Percentiles rank a stretch among this genome's conserved stretches.
Conservation (phyloP, 2,329 filamentous ascomycete genomes). For the Botrytis cinerea region DNA sequence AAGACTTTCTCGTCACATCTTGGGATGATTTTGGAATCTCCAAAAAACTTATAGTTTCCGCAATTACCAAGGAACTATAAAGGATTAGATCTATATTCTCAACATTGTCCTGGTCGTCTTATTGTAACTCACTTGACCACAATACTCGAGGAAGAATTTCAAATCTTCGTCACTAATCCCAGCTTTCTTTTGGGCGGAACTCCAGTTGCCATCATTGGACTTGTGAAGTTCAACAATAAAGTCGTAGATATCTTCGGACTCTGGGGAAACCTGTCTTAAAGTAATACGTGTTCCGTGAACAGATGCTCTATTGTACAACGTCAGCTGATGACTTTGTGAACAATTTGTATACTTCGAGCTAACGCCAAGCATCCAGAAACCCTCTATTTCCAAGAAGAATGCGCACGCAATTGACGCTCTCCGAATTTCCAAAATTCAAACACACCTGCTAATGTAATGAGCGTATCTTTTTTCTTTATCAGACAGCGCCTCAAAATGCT, state of each 20-base stretch:
- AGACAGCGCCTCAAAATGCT: slow-evolving; percentile 80
- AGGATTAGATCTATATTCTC: neutral
- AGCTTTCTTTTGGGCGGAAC: slow-evolving; percentile 63
- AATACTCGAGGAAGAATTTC: slow-evolving; percentile 73
- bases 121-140: slow-evolving; percentile 46
- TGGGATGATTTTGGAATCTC: slow-evolving; percentile 81
- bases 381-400: neutral
- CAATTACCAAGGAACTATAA: slow-evolving; percentile 72
- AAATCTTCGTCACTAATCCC: slow-evolving; percentile 65
- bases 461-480: slow-evolving; percentile 86
- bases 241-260: slow-evolving; percentile 79
- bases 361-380: neutral
- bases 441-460: slow-evolving; percentile 81
- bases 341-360: neutral
- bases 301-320: slow-evolving; percentile 58
- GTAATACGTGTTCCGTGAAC: slow-evolving; percentile 77
- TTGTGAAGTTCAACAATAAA: slow-evolving; percentile 74
- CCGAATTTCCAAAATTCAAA: neutral
- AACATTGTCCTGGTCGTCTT: neutral
- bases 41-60: slow-evolving; percentile 84
- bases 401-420: neutral
- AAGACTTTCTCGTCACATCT: slow-evolving; percentile 65
- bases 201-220: slow-evolving; percentile 69
- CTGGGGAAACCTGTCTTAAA: slow-evolving; percentile 78
- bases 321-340: slow-evolving; percentile 24